phyloP scores from a whole-genome alignment of 495 filamentous ascomycete genomes.

The Xylaria palmicola region DNA sequence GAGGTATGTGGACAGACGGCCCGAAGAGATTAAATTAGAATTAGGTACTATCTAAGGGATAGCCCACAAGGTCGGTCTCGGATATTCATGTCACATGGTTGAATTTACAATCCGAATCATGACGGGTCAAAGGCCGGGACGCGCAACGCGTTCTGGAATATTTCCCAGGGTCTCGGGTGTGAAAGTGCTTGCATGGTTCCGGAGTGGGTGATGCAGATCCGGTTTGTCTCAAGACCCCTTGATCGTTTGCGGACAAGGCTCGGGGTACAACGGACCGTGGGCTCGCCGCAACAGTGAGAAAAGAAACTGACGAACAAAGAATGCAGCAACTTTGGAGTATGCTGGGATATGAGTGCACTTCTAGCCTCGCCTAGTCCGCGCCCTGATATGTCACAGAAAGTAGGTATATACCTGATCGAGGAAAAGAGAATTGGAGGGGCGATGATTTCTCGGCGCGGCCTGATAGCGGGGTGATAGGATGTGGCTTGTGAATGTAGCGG shows the following conservation, averaged over 20 bases:
- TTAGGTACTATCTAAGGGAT: too few relatives aligned
- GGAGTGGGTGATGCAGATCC: neutral
- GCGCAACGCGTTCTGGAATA: neutral
- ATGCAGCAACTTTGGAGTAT: neutral
- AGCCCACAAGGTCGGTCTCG: too few relatives aligned
- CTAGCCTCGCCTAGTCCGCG: too few relatives aligned
- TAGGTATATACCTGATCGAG: too few relatives aligned
- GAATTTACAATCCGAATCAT: neutral
- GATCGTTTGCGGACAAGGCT: slow-evolving; percentile 1
- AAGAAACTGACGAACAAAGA: neutral
- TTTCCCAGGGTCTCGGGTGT: neutral
- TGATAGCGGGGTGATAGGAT: neutral
- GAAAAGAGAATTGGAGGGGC: neutral
- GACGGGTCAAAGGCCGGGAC: neutral
- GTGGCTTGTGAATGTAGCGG: neutral
- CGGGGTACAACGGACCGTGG: too few relatives aligned
- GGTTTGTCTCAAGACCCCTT: neutral
- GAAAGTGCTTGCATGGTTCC: neutral
- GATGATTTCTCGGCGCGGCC: neutral
- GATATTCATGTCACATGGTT: neutral
- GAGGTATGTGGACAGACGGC: too few relatives aligned
- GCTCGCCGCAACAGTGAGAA: too few relatives aligned
- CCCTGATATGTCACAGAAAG: too few relatives aligned
- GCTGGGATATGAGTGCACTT: too few relatives aligned
- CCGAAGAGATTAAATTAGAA: too few relatives aligned